Evolutionary conservation across 169 alveolate species (phyloP).

Genomic region (Plasmodium ovale): DNA sequence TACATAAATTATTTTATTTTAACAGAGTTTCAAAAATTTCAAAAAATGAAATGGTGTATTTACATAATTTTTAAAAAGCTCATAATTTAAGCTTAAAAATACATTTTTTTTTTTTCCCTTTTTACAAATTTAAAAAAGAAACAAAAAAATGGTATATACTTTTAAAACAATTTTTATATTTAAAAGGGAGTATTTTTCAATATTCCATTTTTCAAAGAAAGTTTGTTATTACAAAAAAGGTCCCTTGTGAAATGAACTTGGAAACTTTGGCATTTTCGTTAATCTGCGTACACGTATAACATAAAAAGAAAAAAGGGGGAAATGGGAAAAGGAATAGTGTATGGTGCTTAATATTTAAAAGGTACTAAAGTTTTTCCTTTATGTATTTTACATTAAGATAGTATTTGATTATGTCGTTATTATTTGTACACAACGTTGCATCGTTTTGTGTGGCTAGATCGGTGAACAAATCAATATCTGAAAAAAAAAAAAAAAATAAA

Average conservation of each 20-base stretch:
- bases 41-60: background rate
- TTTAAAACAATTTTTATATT: slow-evolving; percentile 3
- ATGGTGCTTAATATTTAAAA: background rate
- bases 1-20: background rate
- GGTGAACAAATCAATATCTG: slow-evolving; percentile 41
- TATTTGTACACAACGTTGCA: slow-evolving; percentile 60
- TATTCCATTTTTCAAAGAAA: slow-evolving; percentile 16
- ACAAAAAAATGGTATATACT: background rate
- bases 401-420: slow-evolving; percentile 57
- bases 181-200: background rate
- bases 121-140: too few species aligned
- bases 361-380: background rate
- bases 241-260: slow-evolving; percentile 69
- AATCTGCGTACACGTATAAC: slow-evolving; percentile 13
- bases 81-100: too few species aligned
- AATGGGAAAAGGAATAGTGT: background rate
- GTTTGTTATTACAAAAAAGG: slow-evolving; percentile 59
- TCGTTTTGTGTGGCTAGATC: slow-evolving; percentile 28
- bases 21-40: slow-evolving; percentile 4
- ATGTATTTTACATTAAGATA: slow-evolving; percentile 35
- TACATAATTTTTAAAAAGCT: slow-evolving; percentile 17
- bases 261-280: slow-evolving; percentile 66
- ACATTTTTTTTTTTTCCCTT: too few species aligned
- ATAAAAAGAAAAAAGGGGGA: background rate
- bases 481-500: background rate